Evolutionary conservation across 768 basidiomycete species (phyloP).

Genomic region (Hygrophorus pudorinus): DNA sequence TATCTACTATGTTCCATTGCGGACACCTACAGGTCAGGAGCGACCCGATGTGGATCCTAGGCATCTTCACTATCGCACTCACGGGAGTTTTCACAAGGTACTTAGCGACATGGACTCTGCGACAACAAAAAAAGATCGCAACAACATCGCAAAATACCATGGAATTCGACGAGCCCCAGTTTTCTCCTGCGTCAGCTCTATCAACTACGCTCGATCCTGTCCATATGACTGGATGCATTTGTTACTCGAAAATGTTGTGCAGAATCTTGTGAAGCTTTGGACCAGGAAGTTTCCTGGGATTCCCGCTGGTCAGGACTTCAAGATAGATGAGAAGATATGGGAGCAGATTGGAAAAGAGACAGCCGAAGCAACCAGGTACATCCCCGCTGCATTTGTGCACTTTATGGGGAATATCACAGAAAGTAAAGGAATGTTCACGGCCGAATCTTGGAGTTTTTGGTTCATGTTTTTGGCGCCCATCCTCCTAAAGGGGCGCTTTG

Average conservation of each 20-base stretch:
- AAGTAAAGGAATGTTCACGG: conserved; percentile 20
- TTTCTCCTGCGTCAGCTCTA: conserved; percentile 16
- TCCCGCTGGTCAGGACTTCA: conserved; percentile 21
- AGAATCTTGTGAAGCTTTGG: conserved; percentile 28
- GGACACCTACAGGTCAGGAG: conserved; percentile 1
- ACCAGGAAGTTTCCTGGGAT: conserved; percentile 29
- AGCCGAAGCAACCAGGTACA: conserved; percentile 13
- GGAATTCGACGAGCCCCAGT: conserved; percentile 23
- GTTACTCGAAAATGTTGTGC: conserved; percentile 30
- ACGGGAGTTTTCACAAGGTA: conserved; percentile 9
- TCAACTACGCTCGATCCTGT: conserved; percentile 20
- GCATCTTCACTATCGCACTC: conserved; percentile 3
- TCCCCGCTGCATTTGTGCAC: conserved; percentile 24
- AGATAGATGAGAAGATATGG: conserved; percentile 19
- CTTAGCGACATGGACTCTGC: conserved; percentile 1
- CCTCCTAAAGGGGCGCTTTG: conserved; percentile 24
- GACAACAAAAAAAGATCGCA: neutral
- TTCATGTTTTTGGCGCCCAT: conserved; percentile 25
- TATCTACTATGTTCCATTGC: conserved; percentile 17
- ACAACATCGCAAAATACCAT: conserved; percentile 12
- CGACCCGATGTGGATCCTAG: neutral
- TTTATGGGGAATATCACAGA: conserved; percentile 17
- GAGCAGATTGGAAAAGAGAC: conserved; percentile 26
- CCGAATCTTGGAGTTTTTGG: conserved; percentile 31
- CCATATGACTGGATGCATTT: conserved; percentile 40